Percentiles rank a stretch among this genome's conserved stretches.
phyloP scores from a whole-genome alignment of 768 basidiomycete genomes.

The Krasilnikovozyma curviuscula region DNA sequence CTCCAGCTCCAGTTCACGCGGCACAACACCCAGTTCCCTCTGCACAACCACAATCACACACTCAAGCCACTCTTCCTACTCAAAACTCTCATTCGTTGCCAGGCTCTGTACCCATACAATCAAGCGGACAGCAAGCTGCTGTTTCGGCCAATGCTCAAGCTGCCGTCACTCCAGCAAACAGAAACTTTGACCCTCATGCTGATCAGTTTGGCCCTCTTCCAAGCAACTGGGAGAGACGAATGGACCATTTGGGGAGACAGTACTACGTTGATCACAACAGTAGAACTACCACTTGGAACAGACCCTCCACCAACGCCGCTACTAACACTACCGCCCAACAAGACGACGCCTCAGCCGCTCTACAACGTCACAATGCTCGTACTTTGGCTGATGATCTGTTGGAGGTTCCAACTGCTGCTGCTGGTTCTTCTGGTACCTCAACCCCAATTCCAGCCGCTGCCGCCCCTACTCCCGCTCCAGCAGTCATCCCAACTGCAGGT shows the following conservation, averaged over 20 bases:
- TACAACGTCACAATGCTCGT: constrained; percentile 67
- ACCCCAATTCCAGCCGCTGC: constrained; percentile 14
- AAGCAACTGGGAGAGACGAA: constrained; percentile 84
- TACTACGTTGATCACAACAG: constrained; percentile 99
- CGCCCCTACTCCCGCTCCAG: constrained; percentile 7
- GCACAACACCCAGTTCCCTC: constrained; percentile 14
- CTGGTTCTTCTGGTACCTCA: constrained; percentile 14
- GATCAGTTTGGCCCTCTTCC: constrained; percentile 88
- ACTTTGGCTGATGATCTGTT: constrained; percentile 67
- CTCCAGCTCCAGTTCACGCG: neutral
- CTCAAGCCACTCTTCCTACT: constrained; percentile 16
- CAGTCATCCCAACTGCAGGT: constrained; percentile 17
- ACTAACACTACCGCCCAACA: constrained; percentile 48
- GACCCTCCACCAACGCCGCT: constrained; percentile 51
- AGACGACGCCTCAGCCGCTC: constrained; percentile 58
- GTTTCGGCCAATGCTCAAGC: constrained; percentile 4
- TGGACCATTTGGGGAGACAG: constrained; percentile 83
- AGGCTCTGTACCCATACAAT: constrained; percentile 19
- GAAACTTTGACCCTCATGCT: constrained; percentile 79
- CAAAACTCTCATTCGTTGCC: constrained; percentile 21
- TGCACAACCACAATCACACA: constrained; percentile 25
- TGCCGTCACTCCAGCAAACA: constrained; percentile 34
- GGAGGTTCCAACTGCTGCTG: constrained; percentile 38
- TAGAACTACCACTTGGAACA: constrained; percentile 91
- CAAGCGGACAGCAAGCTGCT: constrained; percentile 14